phyloP scores from a whole-genome alignment of 2,329 filamentous ascomycete species.

The Fusarium aywerte region DNA sequence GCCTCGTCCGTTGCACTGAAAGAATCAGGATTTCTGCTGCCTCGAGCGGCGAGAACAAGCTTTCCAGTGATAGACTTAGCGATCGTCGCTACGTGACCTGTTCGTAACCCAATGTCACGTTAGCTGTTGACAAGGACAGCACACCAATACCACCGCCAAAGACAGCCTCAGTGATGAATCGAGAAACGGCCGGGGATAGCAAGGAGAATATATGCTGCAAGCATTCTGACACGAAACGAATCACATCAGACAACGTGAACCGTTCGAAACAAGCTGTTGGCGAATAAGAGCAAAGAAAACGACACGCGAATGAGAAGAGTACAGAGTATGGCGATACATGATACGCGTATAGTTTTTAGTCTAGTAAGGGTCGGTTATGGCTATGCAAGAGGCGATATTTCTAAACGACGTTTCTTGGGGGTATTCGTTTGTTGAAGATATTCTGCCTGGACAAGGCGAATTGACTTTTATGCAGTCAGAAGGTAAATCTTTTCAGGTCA shows the following conservation, averaged over 20 bases:
- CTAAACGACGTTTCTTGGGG: neutral
- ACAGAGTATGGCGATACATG: conserved; percentile 4
- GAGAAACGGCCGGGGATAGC: neutral
- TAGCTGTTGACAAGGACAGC: neutral
- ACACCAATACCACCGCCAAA: neutral
- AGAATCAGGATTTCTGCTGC: neutral
- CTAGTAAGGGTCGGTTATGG: neutral
- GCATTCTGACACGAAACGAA: conserved; percentile 3
- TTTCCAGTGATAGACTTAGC: neutral
- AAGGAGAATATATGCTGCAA: neutral
- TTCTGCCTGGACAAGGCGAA: neutral
- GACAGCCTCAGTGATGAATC: neutral
- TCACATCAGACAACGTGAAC: neutral
- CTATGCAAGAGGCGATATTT: neutral
- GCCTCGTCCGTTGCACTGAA: neutral
- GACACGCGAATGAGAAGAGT: conserved; percentile 2
- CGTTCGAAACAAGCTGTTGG: neutral
- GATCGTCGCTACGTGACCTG: neutral
- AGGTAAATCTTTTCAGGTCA: neutral
- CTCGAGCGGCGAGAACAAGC: neutral
- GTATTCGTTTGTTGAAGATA: neutral
- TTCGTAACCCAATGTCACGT: neutral
- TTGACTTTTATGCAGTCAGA: neutral
- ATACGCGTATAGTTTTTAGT: conserved; percentile 16
- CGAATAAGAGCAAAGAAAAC: conserved; percentile 8